phyloP scores from a whole-genome alignment of 2,329 filamentous ascomycete genomes.

The Alternaria hordeiaustralica region DNA sequence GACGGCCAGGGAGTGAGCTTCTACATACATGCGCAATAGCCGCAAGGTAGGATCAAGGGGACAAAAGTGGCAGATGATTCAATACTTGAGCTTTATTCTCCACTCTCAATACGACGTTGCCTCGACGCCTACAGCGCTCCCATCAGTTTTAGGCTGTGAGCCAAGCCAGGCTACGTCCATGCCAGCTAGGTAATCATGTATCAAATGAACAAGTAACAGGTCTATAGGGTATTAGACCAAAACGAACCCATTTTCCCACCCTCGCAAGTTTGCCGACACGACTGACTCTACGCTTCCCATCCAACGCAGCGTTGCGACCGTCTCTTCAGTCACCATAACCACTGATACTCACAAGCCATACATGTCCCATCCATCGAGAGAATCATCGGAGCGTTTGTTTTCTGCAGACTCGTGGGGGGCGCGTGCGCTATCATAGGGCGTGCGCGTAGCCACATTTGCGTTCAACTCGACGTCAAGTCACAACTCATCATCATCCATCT shows the following conservation, averaged over 20 bases:
- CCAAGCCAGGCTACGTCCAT: constrained; percentile 31
- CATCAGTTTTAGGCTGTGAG: constrained; percentile 38
- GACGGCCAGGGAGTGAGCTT: constrained; percentile 12
- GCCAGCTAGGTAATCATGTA: constrained; percentile 29
- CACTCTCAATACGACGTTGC: constrained; percentile 29
- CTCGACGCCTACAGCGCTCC: constrained; percentile 29
- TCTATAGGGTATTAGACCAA: constrained; percentile 36
- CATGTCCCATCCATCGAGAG: constrained; percentile 69
- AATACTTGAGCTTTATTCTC: constrained; percentile 32
- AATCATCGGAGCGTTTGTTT: constrained; percentile 24
- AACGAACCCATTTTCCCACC: constrained; percentile 18
- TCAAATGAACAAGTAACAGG: constrained; percentile 28
- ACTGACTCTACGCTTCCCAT: constrained; percentile 17
- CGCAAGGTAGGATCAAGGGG: constrained; percentile 3
- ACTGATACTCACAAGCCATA: constrained; percentile 59
- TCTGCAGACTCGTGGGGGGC: constrained; percentile 17
- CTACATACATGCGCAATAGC: constrained; percentile 10
- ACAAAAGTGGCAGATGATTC: constrained; percentile 1
- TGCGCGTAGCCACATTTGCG: constrained; percentile 44
- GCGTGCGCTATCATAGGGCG: constrained; percentile 41
- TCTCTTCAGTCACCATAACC: constrained; percentile 14
- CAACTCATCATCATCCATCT: constrained; percentile 81
- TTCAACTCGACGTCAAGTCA: constrained; percentile 69
- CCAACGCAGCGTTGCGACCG: constrained; percentile 12
- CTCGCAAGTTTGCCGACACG: constrained; percentile 17